Evolutionary conservation across 1,284 basidiomycete species (phyloP), one percentile per base, ranked within the genome.

Genomic region (Golubevia sp.): DNA sequence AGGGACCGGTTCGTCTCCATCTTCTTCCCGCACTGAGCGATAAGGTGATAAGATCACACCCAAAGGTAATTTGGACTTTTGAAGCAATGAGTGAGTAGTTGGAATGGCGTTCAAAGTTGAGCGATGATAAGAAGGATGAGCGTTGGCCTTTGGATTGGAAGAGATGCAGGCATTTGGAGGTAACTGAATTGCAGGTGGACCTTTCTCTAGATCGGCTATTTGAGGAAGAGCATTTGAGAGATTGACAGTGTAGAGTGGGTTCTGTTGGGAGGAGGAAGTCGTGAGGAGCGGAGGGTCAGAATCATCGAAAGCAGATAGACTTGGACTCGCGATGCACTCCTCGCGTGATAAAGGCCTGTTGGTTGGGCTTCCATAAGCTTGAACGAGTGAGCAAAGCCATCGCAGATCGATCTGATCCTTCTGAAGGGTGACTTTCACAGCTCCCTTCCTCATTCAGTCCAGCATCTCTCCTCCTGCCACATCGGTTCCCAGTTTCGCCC

Each of bases 51-150:
- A 72, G 50, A 83, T 66, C 34, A 83, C 64, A 25, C 74, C 81
- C n/a, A 83, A 67, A 13, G 81, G 81, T 50, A 83, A 70, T 59
- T 76, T 79, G 49, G 76, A 79, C 64, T 83, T 83, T 56, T 62
- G 63, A 25, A 82, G 70, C n/a, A 83, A 73, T 51, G 81, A 76
- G 15, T 73, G 59, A 38, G 81, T 83, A 62, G 81, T 77, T 15
- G 81, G 81, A 18, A 83, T 56, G n/a, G 81, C 79, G 55, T 79
- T 81, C 63, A 83, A 75, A 6, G 81, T 83, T 63, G 74, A 75
- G 34, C 81, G 79, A 68, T 83, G 81, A 66, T 79, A 83, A 54
- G 78, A 79, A 13, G 81, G 77, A 50, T 83, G 76, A 8, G 79
- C 78, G 63, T 83, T 83, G 49, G 74, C 68, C 53, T 71, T 71